These are phyloP conservation scores for Nigrospora oryzae DNA, from an alignment of 2,329 filamentous ascomycete species.

Conservation along the genomic window DNA sequence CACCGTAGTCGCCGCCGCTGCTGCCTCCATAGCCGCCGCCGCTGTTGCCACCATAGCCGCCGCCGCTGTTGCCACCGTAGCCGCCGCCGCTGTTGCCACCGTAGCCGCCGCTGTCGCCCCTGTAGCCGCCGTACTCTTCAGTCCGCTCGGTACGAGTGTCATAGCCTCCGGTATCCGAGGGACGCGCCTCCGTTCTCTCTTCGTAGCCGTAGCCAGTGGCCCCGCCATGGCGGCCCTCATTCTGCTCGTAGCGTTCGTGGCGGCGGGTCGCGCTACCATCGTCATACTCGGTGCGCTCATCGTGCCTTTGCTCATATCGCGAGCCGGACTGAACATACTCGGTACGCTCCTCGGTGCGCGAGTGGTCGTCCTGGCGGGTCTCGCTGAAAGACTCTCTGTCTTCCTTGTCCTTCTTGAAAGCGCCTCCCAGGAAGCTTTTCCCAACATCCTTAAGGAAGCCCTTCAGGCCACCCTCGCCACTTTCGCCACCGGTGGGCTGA, in stretches of 20 bases:
- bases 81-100: conserved; percentile 14
- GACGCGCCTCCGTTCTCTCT: conserved; percentile 46
- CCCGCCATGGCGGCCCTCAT: conserved; percentile 28
- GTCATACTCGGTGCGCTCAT: conserved; percentile 48
- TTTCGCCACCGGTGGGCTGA: conserved; percentile 4
- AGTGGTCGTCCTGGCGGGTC: conserved; percentile 47
- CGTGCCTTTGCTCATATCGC: conserved; percentile 53
- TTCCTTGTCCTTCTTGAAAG: conserved; percentile 39
- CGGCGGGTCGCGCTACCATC: conserved; percentile 49
- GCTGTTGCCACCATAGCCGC: conserved; percentile 13
- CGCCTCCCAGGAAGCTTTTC: conserved; percentile 55
- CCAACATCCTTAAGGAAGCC: conserved; percentile 64
- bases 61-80: conserved; percentile 10
- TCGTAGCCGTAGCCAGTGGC: conserved; percentile 48
- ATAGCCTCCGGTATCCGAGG: conserved; percentile 44
- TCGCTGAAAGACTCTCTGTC: conserved; percentile 46
- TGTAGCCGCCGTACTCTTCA: conserved; percentile 12
- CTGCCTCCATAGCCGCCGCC: conserved; percentile 11
- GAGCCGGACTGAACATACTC: conserved; percentile 51
- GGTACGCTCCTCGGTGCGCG: conserved; percentile 50
- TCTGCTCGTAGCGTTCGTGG: conserved; percentile 55
- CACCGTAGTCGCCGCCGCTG: conserved; percentile 10
- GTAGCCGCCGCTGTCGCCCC: conserved; percentile 7
- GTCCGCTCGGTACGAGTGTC: conserved; percentile 46
- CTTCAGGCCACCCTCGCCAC: conserved; percentile 54